These are phyloP conservation scores for Maudiozyma turicensis DNA, from an alignment of 805 yeast species.

Conservation along the genomic window DNA sequence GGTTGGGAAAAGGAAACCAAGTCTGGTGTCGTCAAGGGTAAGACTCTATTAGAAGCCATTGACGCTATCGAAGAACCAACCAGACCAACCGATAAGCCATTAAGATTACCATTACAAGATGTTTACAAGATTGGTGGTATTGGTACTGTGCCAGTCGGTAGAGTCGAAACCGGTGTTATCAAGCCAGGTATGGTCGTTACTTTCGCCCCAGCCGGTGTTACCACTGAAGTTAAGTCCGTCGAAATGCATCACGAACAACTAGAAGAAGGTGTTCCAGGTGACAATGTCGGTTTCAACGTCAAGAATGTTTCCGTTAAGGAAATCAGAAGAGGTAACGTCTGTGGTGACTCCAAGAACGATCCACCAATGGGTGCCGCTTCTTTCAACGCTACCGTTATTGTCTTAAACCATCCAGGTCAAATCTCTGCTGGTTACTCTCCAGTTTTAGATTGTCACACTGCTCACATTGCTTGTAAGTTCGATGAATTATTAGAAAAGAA, in stretches of 20 bases:
- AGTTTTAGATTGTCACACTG: conserved; percentile 83
- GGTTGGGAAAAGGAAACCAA: conserved; percentile 76
- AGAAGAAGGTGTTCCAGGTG: conserved; percentile 79
- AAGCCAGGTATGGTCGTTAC: conserved; percentile 86
- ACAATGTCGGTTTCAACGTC: conserved; percentile 84
- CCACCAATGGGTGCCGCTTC: conserved; percentile 74
- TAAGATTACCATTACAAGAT: conserved; percentile 84
- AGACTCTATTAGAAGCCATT: conserved; percentile 77
- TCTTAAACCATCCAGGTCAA: conserved; percentile 90
- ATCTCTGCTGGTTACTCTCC: conserved; percentile 86
- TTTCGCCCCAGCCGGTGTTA: conserved; percentile 85
- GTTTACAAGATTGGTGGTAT: conserved; percentile 90
- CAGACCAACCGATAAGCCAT: conserved; percentile 80
- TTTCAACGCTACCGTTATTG: conserved; percentile 78
- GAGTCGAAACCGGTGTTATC: conserved; percentile 88
- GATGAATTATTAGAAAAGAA: conserved; percentile 71
- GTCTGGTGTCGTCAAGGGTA: conserved; percentile 62
- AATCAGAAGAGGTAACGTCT: conserved; percentile 86
- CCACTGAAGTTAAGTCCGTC: conserved; percentile 84
- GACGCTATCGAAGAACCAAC: conserved; percentile 72
- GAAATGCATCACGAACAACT: conserved; percentile 82
- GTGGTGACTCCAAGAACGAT: conserved; percentile 85
- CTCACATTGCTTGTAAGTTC: conserved; percentile 87
- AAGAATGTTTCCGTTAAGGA: conserved; percentile 86
- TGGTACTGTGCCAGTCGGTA: conserved; percentile 89